phyloP scores from a whole-genome alignment of 768 basidiomycete genomes.

The Mycena indigotica region DNA sequence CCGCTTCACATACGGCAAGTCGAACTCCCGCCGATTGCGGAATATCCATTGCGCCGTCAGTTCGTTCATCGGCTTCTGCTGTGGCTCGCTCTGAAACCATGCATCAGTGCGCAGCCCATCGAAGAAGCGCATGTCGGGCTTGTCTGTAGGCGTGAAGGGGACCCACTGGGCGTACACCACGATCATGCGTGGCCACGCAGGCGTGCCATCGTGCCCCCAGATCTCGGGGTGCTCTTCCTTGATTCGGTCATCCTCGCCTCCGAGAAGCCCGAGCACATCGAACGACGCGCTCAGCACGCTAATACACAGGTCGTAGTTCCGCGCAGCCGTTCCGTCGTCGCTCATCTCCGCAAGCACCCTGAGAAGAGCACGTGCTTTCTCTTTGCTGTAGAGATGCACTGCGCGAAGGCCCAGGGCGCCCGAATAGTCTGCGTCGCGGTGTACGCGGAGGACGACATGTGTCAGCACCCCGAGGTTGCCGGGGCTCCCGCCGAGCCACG shows the following conservation, averaged over 20 bases:
- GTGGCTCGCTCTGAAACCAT: conserved; percentile 8
- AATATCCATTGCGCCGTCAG: conserved; percentile 18
- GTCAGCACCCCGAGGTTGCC: conserved; percentile 18
- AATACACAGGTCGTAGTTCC: conserved; percentile 20
- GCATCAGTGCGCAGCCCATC: conserved; percentile 10
- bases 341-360: conserved; percentile 15
- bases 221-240: conserved; percentile 16
- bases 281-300: conserved; percentile 17
- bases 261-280: conserved; percentile 13
- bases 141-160: no score
- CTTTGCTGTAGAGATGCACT: conserved; percentile 15
- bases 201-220: conserved; percentile 8
- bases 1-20: conserved; percentile 18
- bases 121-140: conserved; percentile 16
- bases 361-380: no score
- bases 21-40: conserved; percentile 19
- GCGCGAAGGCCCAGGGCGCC: conserved; percentile 12
- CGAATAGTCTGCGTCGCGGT: conserved; percentile 10
- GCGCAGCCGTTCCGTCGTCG: conserved; percentile 16
- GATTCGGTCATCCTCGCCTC: conserved; percentile 13
- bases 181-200: conserved; percentile 14
- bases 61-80: conserved; percentile 16
- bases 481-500: conserved; percentile 20
- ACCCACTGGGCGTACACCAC: conserved; percentile 18
- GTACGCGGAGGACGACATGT: conserved; percentile 12